Evolutionary conservation across 345 rosid species (phyloP).

Genomic region (Eucalyptus dawsonii): DNA sequence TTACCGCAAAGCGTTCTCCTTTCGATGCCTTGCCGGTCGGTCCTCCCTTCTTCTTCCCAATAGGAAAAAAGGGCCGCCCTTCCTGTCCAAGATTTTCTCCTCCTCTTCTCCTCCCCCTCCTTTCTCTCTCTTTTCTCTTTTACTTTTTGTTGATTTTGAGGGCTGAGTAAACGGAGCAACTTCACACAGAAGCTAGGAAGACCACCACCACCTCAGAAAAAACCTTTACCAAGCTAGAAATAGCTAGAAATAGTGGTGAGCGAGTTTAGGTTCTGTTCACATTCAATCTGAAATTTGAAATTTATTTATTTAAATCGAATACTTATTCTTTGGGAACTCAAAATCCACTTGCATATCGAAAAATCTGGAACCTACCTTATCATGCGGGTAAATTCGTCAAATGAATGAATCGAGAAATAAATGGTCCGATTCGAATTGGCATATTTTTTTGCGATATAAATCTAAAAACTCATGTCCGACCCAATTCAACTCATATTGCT

Average conservation of each 20-base stretch:
- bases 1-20: background rate
- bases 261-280: background rate
- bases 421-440: too few relatives aligned
- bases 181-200: background rate
- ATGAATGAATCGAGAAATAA: background rate
- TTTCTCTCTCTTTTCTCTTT: background rate
- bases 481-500: too few relatives aligned
- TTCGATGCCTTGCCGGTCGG: background rate
- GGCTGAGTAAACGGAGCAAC: background rate
- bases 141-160: background rate
- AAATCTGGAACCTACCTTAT: too few relatives aligned
- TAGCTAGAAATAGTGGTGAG: background rate
- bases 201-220: background rate
- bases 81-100: background rate
- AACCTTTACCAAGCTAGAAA: background rate
- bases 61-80: background rate
- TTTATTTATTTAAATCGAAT: too few relatives aligned
- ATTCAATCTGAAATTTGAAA: too few relatives aligned
- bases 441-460: too few relatives aligned
- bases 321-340: fast-evolving
- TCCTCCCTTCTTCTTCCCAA: background rate
- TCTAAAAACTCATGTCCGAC: too few relatives aligned
- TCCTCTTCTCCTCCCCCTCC: background rate
- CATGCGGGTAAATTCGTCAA: too few relatives aligned
- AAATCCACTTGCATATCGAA: too few relatives aligned